Evolutionary conservation across 768 basidiomycete genomes (phyloP), one percentile per base, ranked within the genome.

Genomic region (Mycena sanguinolenta): DNA sequence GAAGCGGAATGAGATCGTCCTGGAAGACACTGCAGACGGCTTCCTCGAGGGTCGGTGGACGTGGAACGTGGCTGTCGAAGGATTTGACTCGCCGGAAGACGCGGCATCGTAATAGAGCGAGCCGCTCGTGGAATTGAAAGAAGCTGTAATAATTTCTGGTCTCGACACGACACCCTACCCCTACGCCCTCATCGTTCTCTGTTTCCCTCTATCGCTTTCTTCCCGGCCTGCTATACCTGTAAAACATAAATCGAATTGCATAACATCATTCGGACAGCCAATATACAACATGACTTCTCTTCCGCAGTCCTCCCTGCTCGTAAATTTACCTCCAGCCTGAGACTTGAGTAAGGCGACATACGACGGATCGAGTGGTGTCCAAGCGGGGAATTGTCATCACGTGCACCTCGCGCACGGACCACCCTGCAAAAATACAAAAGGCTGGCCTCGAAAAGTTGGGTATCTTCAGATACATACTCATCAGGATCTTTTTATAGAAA

Each of bases 21-120:
- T 99, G 39, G 95, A 97, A 75, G 98, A 99, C 80, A 98, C 97
- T 0, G 94, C 97, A 0, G 89, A 87, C 69, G 97, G 97, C 6
- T 97, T 95, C 83, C 79, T 91, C 49, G 96, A 98, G 59, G 94
- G 90, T 13, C 82, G 95, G 67, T 96, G 95, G 95, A 85, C 75
- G 73, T 96, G 94, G 95, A 95, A 95, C 76, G 83, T 83, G 3
- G 25, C 80, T 9, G 89, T 95, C 7, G 91, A 92, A 4, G 93
- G 92, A 42, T 92, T 93, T 73, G 92, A 93, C 44, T 83, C 82
- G 10, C 86, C 85, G 25, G 59, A 69, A 55, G 21, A 61, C 38
- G 13, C 19, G 44, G 23, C 23, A 21, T 49, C 28, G 58, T 59
- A 21, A 30, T 28, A 21, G 39, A 16, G 39, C 27, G 17, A 50